Evolutionary conservation across 306 rosid genomes (phyloP), one percentile per base, ranked within the genome.

Genomic region (Ceratonia siliqua): DNA sequence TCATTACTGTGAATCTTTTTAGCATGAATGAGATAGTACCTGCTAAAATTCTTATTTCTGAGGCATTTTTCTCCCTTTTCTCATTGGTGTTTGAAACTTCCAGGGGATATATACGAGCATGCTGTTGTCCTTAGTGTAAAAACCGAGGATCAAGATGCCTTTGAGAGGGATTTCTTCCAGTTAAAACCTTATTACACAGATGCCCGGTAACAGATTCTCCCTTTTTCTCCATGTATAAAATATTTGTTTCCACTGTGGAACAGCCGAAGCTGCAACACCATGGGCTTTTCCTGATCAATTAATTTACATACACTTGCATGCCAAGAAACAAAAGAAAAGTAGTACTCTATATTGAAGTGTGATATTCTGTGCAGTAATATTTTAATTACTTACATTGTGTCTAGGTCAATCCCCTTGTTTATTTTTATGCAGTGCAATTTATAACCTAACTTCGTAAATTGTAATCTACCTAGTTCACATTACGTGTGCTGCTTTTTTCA

Each of bases 31-130:
- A 21, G 63, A 27, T 72, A 32, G 8, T 73, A 39, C 15, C 7
- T 27, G 36, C 59, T 42, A 10, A 14, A 45, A 48, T 46, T 72
- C 49, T 22, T 43, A 17, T 43, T 55, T 65, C 59, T 27, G 24
- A 72, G 58, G 24, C 39, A 5, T 68, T 32, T 45, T 28, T 64
- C 30, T 6, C 43, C 70, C 64, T 30, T 30, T 54, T 36, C 38
- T 57, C 56, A 10, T 41, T 66, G 18, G 2, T 41, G 52, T 63
- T 76, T 87, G 67, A 62, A 79, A 80, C 45, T 84, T 81, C 67
- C 89, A 95, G 99, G 99, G 86, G 91, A 95, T 75, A 89, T 95
- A 72, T 95, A 95, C 0, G 99, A 95, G 88, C 96, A 95, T 57
- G 98, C 98, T 27, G 98, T 95, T 67, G 83, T 95, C 71, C 89